A percentile compares a stretch with the other conserved stretches of the same genome.
Conservation (phyloP, 2,329 filamentous ascomycete genomes). For the Diaporthe destruens region DNA sequence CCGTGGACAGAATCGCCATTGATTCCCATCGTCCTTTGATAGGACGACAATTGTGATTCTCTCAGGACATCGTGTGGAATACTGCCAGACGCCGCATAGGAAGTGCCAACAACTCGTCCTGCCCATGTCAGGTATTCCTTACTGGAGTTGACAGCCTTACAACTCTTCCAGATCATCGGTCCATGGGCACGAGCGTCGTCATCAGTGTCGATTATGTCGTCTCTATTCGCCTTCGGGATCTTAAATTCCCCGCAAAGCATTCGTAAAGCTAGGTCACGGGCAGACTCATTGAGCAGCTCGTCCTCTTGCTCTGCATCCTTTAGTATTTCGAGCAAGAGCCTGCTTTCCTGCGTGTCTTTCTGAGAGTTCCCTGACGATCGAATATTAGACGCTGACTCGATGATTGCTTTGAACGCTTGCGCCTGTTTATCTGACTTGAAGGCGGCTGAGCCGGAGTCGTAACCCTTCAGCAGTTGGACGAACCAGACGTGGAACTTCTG, state of each 20-base stretch:
- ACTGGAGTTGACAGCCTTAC: conserved; percentile 72
- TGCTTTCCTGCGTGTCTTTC: conserved; percentile 80
- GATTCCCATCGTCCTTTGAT: conserved; percentile 59
- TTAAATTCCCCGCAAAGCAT: conserved; percentile 83
- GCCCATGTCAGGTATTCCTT: conserved; percentile 85
- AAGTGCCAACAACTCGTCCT: conserved; percentile 84
- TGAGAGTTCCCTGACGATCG: conserved; percentile 77
- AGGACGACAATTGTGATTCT: conserved; percentile 69
- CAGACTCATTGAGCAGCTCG: conserved; percentile 77
- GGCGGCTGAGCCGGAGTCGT: conserved; percentile 60
- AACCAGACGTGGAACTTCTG: conserved; percentile 85
- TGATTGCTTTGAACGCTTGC: conserved; percentile 74
- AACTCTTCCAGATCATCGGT: conserved; percentile 81
- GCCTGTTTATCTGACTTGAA: conserved; percentile 64
- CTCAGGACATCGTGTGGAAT: conserved; percentile 71
- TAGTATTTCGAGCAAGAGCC: conserved; percentile 82
- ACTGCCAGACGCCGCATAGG: conserved; percentile 82
- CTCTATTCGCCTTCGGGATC: conserved; percentile 65
- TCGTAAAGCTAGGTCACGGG: conserved; percentile 76
- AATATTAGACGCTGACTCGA: conserved; percentile 76
- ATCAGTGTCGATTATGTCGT: conserved; percentile 79
- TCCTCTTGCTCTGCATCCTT: conserved; percentile 74
- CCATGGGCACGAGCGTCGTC: conserved; percentile 71
- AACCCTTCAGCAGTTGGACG: conserved; percentile 73
- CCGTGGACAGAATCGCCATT: conserved; percentile 72